Percentiles rank a stretch among this genome's conserved stretches.
Conservation (phyloP, 2,329 filamentous ascomycete genomes). For the Cladosporium sp. region DNA sequence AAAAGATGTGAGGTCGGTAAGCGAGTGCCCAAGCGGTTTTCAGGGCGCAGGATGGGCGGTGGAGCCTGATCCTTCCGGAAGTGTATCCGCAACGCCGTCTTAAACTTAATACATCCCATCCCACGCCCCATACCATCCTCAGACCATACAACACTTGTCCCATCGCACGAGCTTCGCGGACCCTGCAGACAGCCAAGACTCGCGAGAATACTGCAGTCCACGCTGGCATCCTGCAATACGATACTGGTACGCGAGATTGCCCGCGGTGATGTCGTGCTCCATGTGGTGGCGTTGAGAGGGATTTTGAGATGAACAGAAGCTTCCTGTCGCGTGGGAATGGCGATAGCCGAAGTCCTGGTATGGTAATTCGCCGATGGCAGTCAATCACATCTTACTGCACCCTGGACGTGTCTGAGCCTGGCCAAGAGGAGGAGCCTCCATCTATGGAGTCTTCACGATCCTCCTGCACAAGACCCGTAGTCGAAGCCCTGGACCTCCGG, state of each 20-base stretch:
- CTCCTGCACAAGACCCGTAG: not conserved
- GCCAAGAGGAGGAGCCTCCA: not conserved
- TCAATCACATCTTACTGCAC: not conserved
- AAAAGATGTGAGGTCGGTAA: not conserved
- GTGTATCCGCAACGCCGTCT: not conserved
- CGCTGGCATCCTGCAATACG: not conserved
- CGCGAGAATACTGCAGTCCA: not conserved
- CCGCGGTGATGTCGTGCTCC: not conserved
- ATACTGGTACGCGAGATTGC: not conserved
- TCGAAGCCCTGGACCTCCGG: not conserved
- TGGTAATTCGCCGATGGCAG: not conserved
- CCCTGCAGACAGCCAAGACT: not conserved
- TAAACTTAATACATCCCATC: not conserved
- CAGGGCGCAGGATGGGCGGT: not conserved
- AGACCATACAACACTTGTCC: not conserved
- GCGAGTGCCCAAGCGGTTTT: not conserved
- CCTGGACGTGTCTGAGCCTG: not conserved
- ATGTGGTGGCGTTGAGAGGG: not conserved
- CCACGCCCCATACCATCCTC: not conserved
- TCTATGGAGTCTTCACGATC: not conserved
- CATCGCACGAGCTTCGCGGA: not conserved
- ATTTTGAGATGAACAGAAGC: not conserved
- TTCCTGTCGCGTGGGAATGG: not conserved
- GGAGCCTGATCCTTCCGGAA: constrained; percentile 2
- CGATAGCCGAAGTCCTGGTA: not conserved